Evolutionary conservation across 1,284 basidiomycete species (phyloP).

Genomic region (Puccinia hordei): DNA sequence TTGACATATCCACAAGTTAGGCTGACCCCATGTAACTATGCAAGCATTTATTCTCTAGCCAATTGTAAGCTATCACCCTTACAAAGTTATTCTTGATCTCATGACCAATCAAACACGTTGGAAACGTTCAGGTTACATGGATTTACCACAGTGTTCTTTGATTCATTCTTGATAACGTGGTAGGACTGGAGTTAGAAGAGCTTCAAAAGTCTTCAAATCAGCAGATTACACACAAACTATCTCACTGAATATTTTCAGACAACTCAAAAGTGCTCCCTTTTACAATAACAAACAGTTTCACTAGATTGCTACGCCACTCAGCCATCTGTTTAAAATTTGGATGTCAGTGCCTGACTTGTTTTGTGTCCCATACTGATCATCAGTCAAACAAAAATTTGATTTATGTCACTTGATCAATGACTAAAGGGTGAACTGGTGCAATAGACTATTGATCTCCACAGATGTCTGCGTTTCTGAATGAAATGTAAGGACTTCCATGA

Average conservation of each 20-base stretch:
- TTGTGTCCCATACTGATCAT: neutral
- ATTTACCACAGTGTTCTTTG: neutral
- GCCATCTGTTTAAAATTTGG: neutral
- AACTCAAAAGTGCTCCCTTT: neutral
- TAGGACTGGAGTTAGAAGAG: neutral
- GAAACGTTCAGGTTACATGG: neutral
- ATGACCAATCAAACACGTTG: neutral
- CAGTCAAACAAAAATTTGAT: neutral
- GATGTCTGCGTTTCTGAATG: slow-evolving; percentile 28
- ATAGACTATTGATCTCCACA: slow-evolving; percentile 41
- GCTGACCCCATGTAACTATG: slow-evolving; percentile 4
- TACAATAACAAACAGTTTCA: neutral
- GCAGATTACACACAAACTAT: neutral
- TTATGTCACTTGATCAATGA: slow-evolving; percentile 50
- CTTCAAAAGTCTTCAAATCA: neutral
- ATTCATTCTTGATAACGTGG: neutral
- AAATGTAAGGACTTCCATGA: slow-evolving; percentile 38
- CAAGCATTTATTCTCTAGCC: slow-evolving; percentile 15
- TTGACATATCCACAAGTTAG: neutral
- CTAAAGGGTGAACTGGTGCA: slow-evolving; percentile 47
- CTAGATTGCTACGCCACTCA: neutral
- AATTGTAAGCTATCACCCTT: slow-evolving; percentile 13
- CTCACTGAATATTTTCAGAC: neutral
- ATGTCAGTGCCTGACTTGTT: neutral
- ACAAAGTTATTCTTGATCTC: neutral